Conservation (phyloP, 2,329 filamentous ascomycete genomes). For the Trichophyton schoenleinii region DNA sequence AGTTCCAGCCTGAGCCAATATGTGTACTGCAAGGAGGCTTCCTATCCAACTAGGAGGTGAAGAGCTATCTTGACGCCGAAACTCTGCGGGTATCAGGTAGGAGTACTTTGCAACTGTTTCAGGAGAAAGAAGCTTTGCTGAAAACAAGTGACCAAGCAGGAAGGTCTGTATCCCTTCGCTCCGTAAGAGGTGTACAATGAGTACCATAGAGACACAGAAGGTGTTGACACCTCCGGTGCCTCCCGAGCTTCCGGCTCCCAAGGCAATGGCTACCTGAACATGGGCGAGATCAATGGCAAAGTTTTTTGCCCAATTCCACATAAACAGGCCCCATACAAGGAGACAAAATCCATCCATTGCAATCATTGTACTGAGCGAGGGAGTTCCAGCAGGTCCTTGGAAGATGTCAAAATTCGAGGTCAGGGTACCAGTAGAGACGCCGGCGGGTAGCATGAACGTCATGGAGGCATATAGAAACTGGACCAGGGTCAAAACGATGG, state of each 20-base stretch:
- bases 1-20: slow-evolving; percentile 37
- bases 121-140: slow-evolving; percentile 32
- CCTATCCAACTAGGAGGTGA: slow-evolving; percentile 35
- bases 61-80: slow-evolving; percentile 31
- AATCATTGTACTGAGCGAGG: slow-evolving; percentile 71
- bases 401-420: slow-evolving; percentile 84
- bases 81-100: slow-evolving; percentile 32
- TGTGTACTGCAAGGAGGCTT: slow-evolving; percentile 38
- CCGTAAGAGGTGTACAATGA: slow-evolving; percentile 35
- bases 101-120: slow-evolving; percentile 33
- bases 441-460: slow-evolving; percentile 78
- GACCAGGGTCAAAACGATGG: slow-evolving; percentile 73
- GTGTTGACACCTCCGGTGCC: slow-evolving; percentile 36
- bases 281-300: slow-evolving; percentile 83
- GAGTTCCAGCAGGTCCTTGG: slow-evolving; percentile 72
- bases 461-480: slow-evolving; percentile 87
- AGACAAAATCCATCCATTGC: slow-evolving; percentile 75
- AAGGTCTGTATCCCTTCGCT: slow-evolving; percentile 40
- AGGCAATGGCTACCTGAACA: slow-evolving; percentile 79
- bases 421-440: slow-evolving; percentile 59
- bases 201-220: slow-evolving; percentile 34
- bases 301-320: slow-evolving; percentile 78
- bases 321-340: slow-evolving; percentile 65
- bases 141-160: slow-evolving; percentile 34
- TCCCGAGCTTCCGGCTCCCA: slow-evolving; percentile 60